Evolutionary conservation across 148 eudicot species (phyloP).

Genomic region (Euryodendron excelsum): DNA sequence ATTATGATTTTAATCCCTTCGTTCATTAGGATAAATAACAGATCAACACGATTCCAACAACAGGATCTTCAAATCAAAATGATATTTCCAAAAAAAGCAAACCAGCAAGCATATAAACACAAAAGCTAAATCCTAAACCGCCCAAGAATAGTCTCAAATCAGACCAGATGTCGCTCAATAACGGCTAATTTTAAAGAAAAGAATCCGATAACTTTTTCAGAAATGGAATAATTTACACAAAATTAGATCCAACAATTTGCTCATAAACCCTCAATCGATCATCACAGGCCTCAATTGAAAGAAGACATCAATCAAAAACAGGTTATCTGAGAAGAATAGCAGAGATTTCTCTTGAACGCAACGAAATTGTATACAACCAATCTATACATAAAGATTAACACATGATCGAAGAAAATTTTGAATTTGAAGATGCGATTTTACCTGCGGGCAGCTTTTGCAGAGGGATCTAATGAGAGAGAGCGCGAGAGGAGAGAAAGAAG

Average conservation of each 20-base stretch:
- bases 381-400: not conserved
- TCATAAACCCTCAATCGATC: not conserved
- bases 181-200: not conserved
- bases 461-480: conserved; percentile 20
- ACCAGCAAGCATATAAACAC: not conserved
- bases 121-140: not conserved
- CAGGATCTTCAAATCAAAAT: not conserved
- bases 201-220: not conserved
- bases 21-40: not conserved
- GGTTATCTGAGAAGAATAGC: not conserved
- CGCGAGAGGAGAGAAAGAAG: not conserved
- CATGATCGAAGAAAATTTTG: not conserved
- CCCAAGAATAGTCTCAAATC: not conserved
- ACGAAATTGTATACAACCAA: not conserved
- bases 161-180: not conserved
- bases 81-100: not conserved
- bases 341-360: not conserved
- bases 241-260: not conserved
- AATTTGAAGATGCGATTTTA: not conserved
- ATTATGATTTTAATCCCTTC: not conserved
- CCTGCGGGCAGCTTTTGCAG: conserved; percentile 13
- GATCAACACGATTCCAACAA: not conserved
- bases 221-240: not conserved
- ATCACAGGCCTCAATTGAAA: not conserved
- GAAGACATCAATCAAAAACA: not conserved